Percentiles rank a stretch among this genome's conserved stretches.
These are phyloP conservation scores for Brassica juncea DNA, from an alignment of 345 rosid species.

Conservation along the genomic window DNA sequence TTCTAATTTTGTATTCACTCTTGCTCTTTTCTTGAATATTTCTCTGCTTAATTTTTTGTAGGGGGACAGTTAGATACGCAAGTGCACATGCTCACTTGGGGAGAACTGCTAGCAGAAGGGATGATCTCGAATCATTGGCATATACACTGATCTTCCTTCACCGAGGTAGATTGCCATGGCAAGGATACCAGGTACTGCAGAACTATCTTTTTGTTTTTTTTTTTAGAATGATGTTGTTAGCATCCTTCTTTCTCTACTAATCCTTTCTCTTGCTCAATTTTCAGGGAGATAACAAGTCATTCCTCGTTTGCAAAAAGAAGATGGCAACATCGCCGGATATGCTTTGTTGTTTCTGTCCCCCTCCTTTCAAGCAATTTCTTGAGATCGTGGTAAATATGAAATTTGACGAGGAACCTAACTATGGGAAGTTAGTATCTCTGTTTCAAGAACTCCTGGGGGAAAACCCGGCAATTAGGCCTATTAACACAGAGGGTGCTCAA, in stretches of 20 bases:
- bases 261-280: slow-evolving; percentile 32
- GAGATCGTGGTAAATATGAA: slow-evolving; percentile 94
- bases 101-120: slow-evolving; percentile 96
- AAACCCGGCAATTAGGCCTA: slow-evolving; percentile 79
- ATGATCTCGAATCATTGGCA: slow-evolving; percentile 97
- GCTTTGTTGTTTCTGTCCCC: slow-evolving; percentile 93
- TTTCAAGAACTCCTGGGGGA: slow-evolving; percentile 76
- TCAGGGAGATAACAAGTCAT: slow-evolving; percentile 97
- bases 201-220: slow-evolving; percentile 5
- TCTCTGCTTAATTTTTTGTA: slow-evolving; percentile 31
- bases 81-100: slow-evolving; percentile 98
- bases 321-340: slow-evolving; percentile 87
- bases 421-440: slow-evolving; percentile 82
- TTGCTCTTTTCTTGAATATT: slow-evolving; percentile 8
- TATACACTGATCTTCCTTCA: slow-evolving; percentile 91
- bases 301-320: slow-evolving; percentile 97
- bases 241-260: slow-evolving; percentile 27
- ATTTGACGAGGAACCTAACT: slow-evolving; percentile 94
- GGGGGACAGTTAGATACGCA: slow-evolving; percentile 99
- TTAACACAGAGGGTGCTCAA: slow-evolving; percentile 95
- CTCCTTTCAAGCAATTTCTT: slow-evolving; percentile 76
- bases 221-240: slow-evolving; percentile 7
- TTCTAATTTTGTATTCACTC: neutral
- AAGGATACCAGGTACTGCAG: slow-evolving; percentile 84
- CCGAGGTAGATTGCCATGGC: slow-evolving; percentile 98